Evolutionary conservation across 257 asterid genomes (phyloP).

Genomic region (Linaria vulgaris): DNA sequence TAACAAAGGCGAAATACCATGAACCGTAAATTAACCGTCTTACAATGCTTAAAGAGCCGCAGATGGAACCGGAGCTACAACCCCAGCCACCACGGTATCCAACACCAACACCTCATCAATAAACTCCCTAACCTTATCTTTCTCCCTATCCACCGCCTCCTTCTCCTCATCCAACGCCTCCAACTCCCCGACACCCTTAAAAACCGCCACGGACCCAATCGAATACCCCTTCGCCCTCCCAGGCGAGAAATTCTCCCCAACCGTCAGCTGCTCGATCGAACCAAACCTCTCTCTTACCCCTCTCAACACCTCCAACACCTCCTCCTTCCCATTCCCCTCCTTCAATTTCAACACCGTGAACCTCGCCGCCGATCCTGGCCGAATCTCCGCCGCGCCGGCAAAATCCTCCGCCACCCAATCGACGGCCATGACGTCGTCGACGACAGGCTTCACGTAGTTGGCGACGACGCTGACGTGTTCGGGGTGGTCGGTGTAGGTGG

Average conservation of each 20-base stretch:
- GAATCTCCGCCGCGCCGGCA: constrained; percentile 27
- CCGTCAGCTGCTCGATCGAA: constrained; percentile 54
- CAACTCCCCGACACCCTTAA: constrained; percentile 51
- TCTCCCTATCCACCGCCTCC: constrained; percentile 49
- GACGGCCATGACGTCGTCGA: constrained; percentile 71
- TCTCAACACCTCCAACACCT: constrained; percentile 42
- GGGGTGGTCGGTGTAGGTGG: constrained; percentile 58
- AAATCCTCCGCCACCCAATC: constrained; percentile 56
- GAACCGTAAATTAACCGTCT: no score
- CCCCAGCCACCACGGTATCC: constrained; percentile 50
- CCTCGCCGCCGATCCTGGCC: constrained; percentile 57
- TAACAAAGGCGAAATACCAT: no score
- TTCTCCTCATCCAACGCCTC: constrained; percentile 52
- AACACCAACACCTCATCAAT: constrained; percentile 64
- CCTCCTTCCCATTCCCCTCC: constrained; percentile 51
- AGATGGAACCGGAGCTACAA: constrained; percentile 19
- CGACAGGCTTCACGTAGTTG: constrained; percentile 42
- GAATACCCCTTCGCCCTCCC: constrained; percentile 80
- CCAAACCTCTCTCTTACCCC: constrained; percentile 51
- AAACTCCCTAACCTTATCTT: constrained; percentile 56
- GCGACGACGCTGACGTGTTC: constrained; percentile 52
- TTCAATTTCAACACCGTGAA: constrained; percentile 55
- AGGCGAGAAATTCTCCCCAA: constrained; percentile 80
- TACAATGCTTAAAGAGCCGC: no score
- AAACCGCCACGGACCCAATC: constrained; percentile 69